A percentile compares a stretch with the other conserved stretches of the same genome.
Evolutionary conservation across 106 monocot species (phyloP).

Genomic region (Acorus gramineus): DNA sequence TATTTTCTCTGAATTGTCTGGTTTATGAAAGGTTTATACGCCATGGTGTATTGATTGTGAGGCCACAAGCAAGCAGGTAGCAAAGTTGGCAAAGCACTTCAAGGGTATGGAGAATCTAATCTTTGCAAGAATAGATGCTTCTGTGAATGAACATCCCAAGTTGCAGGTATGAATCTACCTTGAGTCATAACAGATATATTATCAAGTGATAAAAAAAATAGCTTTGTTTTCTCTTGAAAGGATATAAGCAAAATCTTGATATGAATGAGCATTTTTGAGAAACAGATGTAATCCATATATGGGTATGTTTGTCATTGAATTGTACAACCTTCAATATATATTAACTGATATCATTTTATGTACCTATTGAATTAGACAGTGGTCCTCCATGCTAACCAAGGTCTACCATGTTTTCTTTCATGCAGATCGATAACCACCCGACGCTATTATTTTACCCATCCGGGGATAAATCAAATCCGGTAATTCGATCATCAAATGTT

Average conservation of each 20-base stretch:
- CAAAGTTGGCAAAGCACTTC: constrained; percentile 76
- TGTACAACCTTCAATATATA: no score
- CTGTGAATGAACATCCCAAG: constrained; percentile 89
- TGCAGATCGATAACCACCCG: constrained; percentile 71
- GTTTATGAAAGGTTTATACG: constrained; percentile 51
- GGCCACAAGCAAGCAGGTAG: constrained; percentile 54
- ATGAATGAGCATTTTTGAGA: no score
- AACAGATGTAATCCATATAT: no score
- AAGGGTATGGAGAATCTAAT: constrained; percentile 39
- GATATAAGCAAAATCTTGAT: no score
- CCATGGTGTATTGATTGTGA: constrained; percentile 93
- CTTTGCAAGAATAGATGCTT: constrained; percentile 80
- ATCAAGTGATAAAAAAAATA: no score
- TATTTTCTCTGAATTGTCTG: not conserved
- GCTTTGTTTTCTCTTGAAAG: no score
- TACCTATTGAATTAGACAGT: no score
- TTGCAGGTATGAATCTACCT: constrained; percentile 41
- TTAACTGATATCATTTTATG: no score
- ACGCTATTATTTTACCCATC: constrained; percentile 71
- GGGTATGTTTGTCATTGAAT: no score
- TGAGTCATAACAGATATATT: no score
- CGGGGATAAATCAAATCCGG: constrained; percentile 81
- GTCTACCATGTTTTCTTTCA: not conserved
- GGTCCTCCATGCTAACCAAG: not conserved
- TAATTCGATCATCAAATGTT: constrained; percentile 18